Base-by-base conservation (phyloP, 1,284 basidiomycete species). In the Ceratobasidium sp. region DNA sequence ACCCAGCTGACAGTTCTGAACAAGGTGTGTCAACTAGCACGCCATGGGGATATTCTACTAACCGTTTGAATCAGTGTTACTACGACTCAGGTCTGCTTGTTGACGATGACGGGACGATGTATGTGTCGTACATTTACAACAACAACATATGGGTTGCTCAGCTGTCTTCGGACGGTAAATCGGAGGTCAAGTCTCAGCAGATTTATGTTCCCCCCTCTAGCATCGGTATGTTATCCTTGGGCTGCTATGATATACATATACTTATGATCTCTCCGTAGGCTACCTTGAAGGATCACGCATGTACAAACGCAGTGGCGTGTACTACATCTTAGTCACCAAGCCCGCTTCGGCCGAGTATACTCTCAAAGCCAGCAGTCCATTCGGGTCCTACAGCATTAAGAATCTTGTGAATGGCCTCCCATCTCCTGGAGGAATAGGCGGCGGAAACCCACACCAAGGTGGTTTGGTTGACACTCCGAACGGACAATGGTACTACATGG, bases 11-110 rank as follows among this genome's bases (percentile, higher is more conserved):
- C 34, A 32, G 62, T 50, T 60, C 69, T 46, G 72, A 74, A 43
- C 77, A 78, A 72, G 77, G 77, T 70, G 72, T 45, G 55, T 45
- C 21, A 64, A 28, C 50, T 76, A 16, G 46, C 76, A 39, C 71
- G 74, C 16, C 75, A 26, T 6, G 43, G 14, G 9, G 28, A 9
- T 2, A 8, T 55, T 5, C 16, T 18, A n/a, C n/a, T n/a, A n/a
- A n/a, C 3, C 5, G 3, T 18, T 18, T 57, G 18, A 9, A 32
- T 2, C 23, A 58, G 28, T 74, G 73, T 39, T 72, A 72, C 50
- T 74, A 74, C 34, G 73, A 74, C 70, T 12, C 32, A 26, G 73
- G 73, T 9, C 46, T 72, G 16, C 70, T 74, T 2, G 53, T 74
- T n/a, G 73, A 74, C 45, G 59, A 62, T 23, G 69, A 74, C 30